These are phyloP conservation scores for Malassezia restricta DNA, from an alignment of 1,284 basidiomycete species.

Conservation along the genomic window DNA sequence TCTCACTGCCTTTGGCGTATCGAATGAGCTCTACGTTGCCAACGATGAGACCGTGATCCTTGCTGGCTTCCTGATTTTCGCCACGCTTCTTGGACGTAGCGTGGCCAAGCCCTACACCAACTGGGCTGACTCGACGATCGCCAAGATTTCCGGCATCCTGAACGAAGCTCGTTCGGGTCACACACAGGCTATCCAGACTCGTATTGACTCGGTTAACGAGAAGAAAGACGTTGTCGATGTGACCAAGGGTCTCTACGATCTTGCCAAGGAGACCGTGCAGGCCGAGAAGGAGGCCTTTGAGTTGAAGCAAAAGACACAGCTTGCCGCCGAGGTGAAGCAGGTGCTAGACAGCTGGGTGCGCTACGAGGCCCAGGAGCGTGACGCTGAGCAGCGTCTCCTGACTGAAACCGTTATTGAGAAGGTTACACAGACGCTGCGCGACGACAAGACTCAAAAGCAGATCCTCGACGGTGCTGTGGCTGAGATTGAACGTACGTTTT, in stretches of 20 bases:
- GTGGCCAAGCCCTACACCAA: slow-evolving; percentile 74
- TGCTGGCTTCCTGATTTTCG: slow-evolving; percentile 73
- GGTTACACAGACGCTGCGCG: slow-evolving; percentile 67
- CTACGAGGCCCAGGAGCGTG: slow-evolving; percentile 89
- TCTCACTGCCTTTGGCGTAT: slow-evolving; percentile 80
- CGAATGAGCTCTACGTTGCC: slow-evolving; percentile 91
- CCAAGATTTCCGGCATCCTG: slow-evolving; percentile 67
- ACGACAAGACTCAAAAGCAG: slow-evolving; percentile 87
- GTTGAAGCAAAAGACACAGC: slow-evolving; percentile 72
- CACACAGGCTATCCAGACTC: slow-evolving; percentile 81
- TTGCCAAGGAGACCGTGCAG: slow-evolving; percentile 91
- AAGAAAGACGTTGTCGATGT: slow-evolving; percentile 88
- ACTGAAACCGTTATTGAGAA: slow-evolving; percentile 75
- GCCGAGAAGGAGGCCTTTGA: slow-evolving; percentile 83
- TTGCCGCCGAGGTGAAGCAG: slow-evolving; percentile 79
- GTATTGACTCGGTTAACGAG: slow-evolving; percentile 77
- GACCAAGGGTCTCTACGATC: slow-evolving; percentile 76
- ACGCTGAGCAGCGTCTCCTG: slow-evolving; percentile 84
- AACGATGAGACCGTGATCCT: slow-evolving; percentile 60
- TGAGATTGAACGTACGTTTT: slow-evolving; percentile 78
- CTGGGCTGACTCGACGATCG: slow-evolving; percentile 58
- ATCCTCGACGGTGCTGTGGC: slow-evolving; percentile 70
- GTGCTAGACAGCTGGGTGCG: slow-evolving; percentile 97
- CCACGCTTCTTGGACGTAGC: slow-evolving; percentile 64
- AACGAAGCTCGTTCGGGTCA: slow-evolving; percentile 74